These are phyloP conservation scores for Tuctoria greenei DNA, from an alignment of 176 grass and related monocot species.

Conservation along the genomic window DNA sequence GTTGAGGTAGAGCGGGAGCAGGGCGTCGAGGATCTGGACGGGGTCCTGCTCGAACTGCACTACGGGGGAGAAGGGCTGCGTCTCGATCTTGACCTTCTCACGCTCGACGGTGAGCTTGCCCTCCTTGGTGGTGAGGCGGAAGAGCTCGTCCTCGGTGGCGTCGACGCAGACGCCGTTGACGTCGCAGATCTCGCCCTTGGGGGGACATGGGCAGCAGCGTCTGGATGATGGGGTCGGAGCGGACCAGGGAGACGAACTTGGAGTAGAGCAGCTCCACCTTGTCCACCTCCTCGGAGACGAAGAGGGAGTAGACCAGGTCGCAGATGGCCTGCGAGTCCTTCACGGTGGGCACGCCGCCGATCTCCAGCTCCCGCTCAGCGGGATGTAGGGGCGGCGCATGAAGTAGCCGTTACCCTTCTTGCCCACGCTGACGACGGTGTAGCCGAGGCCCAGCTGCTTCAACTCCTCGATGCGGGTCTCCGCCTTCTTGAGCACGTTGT, in stretches of 20 bases:
- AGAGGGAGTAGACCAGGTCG: conserved; percentile 82
- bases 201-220: conserved; percentile 85
- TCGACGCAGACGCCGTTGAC: conserved; percentile 76
- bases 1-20: conserved; percentile 91
- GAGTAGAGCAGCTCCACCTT: conserved; percentile 94
- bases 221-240: conserved; percentile 88
- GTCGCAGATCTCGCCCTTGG: conserved; percentile 87
- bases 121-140: conserved; percentile 89
- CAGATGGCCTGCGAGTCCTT: conserved; percentile 86
- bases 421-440: conserved; percentile 74
- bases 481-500: conserved; percentile 84
- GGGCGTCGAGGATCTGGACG: conserved; percentile 82
- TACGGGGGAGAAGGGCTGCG: conserved; percentile 63
- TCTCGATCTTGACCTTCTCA: conserved; percentile 70
- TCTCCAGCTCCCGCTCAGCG: conserved; percentile 59
- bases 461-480: conserved; percentile 62
- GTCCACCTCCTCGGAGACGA: conserved; percentile 85
- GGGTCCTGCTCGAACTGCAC: conserved; percentile 95
- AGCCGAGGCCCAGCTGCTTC: conserved; percentile 57
- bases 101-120: conserved; percentile 80
- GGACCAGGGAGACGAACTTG: conserved; percentile 76
- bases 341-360: conserved; percentile 59
- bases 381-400: conserved; percentile 60
- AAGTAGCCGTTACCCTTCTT: conserved; percentile 85
- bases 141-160: conserved; percentile 79